These are phyloP conservation scores for Aristolochia contorta DNA, from an alignment of 164 flowering plant genomes.

Conservation along the genomic window DNA sequence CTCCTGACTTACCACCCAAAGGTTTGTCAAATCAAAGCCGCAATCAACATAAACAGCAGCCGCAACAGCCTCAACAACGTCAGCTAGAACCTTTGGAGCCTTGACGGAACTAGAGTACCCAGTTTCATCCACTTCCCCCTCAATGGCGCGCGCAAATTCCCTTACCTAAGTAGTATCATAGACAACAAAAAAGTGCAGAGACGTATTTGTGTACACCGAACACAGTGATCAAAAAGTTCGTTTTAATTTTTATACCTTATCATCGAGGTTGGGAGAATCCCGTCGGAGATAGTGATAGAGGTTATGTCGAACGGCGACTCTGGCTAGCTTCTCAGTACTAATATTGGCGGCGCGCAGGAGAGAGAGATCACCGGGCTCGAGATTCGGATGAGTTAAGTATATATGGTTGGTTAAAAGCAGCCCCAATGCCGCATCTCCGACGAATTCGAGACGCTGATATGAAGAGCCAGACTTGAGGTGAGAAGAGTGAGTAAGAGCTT, in stretches of 20 bases:
- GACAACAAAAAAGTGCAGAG: neutral
- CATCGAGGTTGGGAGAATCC: conserved; percentile 37
- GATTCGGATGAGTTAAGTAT: conserved; percentile 15
- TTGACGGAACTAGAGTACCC: conserved; percentile 53
- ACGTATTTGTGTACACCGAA: too few species aligned
- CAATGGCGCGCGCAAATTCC: conserved; percentile 43
- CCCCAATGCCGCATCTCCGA: conserved; percentile 24
- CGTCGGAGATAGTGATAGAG: conserved; percentile 44
- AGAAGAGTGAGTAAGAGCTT: conserved; percentile 22
- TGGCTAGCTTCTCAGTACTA: conserved; percentile 28
- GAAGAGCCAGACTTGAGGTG: conserved; percentile 8
- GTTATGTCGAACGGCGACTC: conserved; percentile 22
- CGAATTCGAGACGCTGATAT: conserved; percentile 23
- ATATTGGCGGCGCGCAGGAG: conserved; percentile 24
- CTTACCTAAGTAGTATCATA: conserved; percentile 27
- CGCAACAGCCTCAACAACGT: conserved; percentile 71
- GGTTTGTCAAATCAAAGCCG: conserved; percentile 31
- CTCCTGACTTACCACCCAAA: conserved; percentile 44
- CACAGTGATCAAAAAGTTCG: neutral
- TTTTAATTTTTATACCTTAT: conserved; percentile 25
- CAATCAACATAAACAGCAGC: conserved; percentile 77
- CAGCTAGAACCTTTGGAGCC: conserved; percentile 84
- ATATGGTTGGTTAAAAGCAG: conserved; percentile 16
- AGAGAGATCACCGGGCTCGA: conserved; percentile 22
- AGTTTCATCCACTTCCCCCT: conserved; percentile 30